Percentiles rank a stretch among this genome's conserved stretches.
These are phyloP conservation scores for Umbelopsis vinacea DNA, from an alignment of 192 early-diverging fungal genomes.

Conservation along the genomic window DNA sequence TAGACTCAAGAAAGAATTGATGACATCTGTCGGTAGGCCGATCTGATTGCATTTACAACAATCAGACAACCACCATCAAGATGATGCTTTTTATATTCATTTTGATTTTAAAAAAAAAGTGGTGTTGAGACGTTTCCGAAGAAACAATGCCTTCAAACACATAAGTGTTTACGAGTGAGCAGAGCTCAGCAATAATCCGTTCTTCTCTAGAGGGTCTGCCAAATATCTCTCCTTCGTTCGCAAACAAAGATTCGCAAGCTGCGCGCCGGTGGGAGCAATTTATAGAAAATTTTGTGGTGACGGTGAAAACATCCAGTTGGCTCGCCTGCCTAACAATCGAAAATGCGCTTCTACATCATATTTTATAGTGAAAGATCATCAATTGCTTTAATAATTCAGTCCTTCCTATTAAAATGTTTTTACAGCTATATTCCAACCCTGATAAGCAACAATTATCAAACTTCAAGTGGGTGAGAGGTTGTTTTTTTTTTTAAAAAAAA, in stretches of 20 bases:
- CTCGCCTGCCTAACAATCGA: background rate
- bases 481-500: too few species aligned
- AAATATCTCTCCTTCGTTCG: slow-evolving; percentile 25
- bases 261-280: too few species aligned
- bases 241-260: background rate
- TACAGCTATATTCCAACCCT: too few species aligned
- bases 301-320: background rate
- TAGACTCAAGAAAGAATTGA: too few species aligned
- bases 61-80: background rate
- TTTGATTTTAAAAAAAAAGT: slow-evolving; percentile 1
- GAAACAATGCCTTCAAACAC: slow-evolving; percentile 25
- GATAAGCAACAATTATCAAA: too few species aligned
- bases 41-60: background rate
- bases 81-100: slow-evolving; percentile 9
- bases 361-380: too few species aligned
- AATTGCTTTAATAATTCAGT: too few species aligned
- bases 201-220: slow-evolving; percentile 25
- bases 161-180: slow-evolving; percentile 23
- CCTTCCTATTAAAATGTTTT: too few species aligned
- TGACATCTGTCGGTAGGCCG: too few species aligned
- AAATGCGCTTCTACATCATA: background rate
- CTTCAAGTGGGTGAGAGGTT: too few species aligned
- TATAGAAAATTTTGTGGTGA: background rate
- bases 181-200: slow-evolving; percentile 24
- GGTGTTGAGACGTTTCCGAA: slow-evolving; percentile 24